Evolutionary conservation across 768 basidiomycete species (phyloP), one percentile per base, ranked within the genome.

Genomic region (Auricularia auricula-judae): DNA sequence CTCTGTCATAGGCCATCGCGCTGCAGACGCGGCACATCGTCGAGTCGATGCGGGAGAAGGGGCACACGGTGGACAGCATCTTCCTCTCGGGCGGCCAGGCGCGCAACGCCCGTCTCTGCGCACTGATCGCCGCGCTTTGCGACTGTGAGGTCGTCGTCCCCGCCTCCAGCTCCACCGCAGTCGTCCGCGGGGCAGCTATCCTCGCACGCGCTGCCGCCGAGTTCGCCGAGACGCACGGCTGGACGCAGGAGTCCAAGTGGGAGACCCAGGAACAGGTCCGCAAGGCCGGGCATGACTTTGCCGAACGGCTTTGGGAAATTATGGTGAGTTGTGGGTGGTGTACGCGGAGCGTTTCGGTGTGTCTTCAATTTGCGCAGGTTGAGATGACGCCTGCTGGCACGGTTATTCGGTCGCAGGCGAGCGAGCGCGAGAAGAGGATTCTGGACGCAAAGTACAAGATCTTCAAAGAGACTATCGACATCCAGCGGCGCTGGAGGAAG

Each of bases 11-110:
- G 77, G 85, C 93, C 21, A 95, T 99, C 74, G 90, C 93, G 16
- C 84, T 97, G 29, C 95, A 98, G 74, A 97, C 93, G 36, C 82
- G 91, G 11, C 94, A 97, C 74, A 98, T 99, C 74, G 79, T 98
- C 65, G 91, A 94, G 70, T 83, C 84, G 66, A 88, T 98, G 81
- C 96, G 98, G 76, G 73, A 72, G n/a, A 82, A 86, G 33, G 96
- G 95, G 0, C 96, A 98, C 75, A 71, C 79, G 21, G 86, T 99
- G 70, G 81, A 82, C 61, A 83, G 85, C 36, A 87, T 99, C 71
- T 97, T 92, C 78, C 89, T 98, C 84, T 29, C 66, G 77, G 94
- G 95, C 42, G 89, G 92, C 4, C 93, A 98, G 78, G 93, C 91
- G 43, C 91, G 89, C 78, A 99, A 98, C 76, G 71, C 71, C n/a